Base-by-base conservation (phyloP, 2,329 filamentous ascomycete genomes). In the Rosellinia necatrix region DNA sequence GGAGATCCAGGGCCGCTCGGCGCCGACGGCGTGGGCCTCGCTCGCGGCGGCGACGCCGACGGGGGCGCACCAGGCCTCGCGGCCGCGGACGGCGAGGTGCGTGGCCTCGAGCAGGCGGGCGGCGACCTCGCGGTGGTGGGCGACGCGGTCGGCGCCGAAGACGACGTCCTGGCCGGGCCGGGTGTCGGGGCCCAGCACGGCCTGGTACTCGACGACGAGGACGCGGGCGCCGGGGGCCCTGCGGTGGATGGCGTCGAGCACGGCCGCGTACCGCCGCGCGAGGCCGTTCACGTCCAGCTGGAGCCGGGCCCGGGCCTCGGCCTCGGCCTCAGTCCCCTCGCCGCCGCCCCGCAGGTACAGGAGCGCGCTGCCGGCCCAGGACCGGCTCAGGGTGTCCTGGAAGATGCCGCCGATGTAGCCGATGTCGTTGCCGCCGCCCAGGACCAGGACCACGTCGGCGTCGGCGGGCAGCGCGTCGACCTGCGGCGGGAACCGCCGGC, bases 161-260 rank as follows among this genome's bases (percentile, higher is more conserved):
- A 64, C 59, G 38, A 69, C 68, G 54, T 70, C 61, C 24, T 53
- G 42, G 3, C 61, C 59, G 4, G 69, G 57, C 37, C 53, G 58
- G 27, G 63, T 62, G 48, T 70, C 60, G 10, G 59, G 46, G 9
- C 69, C 71, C 13, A 71, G 68, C 30, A 75, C 69, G 21, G 68
- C 67, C 57, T 71, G 64, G 46, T 72, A 70, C 57, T 75, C 73
- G 37, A 76, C 65, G 70, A 80, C 62, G 66, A 81, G 59, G 71
- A 79, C 61, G 66, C 71, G 22, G 68, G 78, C 56, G 58, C 68
- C 4, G 7, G 78, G 78, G 9, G 77, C 77, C 30, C 76, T 71
- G 63, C 50, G 59, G 47, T 68, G 59, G 30, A 67, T 57, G 6
- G 59, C 62, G 40, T 67, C 59, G 12, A 68, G 59, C 17, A 68